Evolutionary conservation across 345 rosid species (phyloP).

Genomic region (Hypericum perforatum): DNA sequence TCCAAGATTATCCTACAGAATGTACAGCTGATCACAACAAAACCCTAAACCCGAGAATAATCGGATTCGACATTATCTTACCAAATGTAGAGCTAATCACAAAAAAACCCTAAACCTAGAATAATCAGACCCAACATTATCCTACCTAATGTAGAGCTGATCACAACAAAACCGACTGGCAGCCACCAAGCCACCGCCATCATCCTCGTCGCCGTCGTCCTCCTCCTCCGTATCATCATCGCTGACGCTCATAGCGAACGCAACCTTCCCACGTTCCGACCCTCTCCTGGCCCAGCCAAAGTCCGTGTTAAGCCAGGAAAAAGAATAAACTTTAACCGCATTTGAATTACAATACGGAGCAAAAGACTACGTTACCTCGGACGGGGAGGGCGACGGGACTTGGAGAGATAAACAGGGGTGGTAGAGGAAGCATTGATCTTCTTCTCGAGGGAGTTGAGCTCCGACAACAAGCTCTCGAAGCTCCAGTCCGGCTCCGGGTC

Average conservation of each 20-base stretch:
- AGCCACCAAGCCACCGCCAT: constrained; percentile 14
- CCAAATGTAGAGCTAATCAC: too few species aligned
- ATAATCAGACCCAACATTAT: neutral
- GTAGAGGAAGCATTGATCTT: constrained; percentile 40
- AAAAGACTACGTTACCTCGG: constrained; percentile 27
- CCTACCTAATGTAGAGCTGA: constrained; percentile 47
- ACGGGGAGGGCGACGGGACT: constrained; percentile 21
- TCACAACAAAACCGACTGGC: constrained; percentile 38
- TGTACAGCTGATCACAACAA: neutral
- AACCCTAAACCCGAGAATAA: neutral
- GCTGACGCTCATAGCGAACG: constrained; percentile 53
- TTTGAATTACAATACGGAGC: neutral
- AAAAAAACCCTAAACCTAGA: neutral
- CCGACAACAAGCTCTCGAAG: constrained; percentile 42
- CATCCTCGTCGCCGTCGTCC: constrained; percentile 18
- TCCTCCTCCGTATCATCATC: constrained; percentile 50
- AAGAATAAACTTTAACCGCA: too few species aligned
- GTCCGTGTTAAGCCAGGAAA: too few species aligned
- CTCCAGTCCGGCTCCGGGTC: constrained; percentile 85
- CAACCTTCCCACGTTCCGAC: constrained; percentile 2
- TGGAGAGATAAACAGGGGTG: constrained; percentile 31
- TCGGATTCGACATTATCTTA: neutral
- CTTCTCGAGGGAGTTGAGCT: constrained; percentile 55
- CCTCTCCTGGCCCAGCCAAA: too few species aligned
- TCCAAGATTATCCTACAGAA: too few species aligned